Evolutionary conservation across 768 basidiomycete species (phyloP), one percentile per base, ranked within the genome.

Genomic region (Tulasnella sp.): DNA sequence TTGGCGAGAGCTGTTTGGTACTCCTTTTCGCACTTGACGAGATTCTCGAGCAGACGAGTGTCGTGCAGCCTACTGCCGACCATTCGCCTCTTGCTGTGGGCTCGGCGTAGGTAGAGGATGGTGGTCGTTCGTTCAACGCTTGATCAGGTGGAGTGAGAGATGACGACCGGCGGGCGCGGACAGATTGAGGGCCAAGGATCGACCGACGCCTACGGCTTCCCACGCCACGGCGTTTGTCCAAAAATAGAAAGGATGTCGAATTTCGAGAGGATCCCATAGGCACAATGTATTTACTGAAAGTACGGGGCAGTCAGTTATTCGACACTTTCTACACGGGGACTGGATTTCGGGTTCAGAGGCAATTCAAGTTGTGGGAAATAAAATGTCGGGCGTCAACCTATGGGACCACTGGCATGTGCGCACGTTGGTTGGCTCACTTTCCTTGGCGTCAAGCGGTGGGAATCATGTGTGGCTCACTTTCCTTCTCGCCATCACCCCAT

Each of bases 21-120:
- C 42, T 91, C 91, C 80, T 91, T 92, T 82, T 93, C 92, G 78
- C 89, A 86, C 7, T 84, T 82, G 70, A 93, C 85, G 38, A 94
- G 87, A 80, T 91, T 90, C 2, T 85, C 83, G 75, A 94, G 87
- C 19, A 94, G 86, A 29, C 92, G 88, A 42, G 90, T 89, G 85
- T 93, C 92, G 12, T 90, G 84, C n/a, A 88, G 84, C 34, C 91
- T 86, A 58, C 54, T 58, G 81, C 91, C 91, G 70, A 91, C 89
- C 91, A 92, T 92, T 37, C 71, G 54, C 54, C 54, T 58, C 54
- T 58, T 58, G 54, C 19, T 58, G 6, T 58, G 54, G 54, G 54
- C 22, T 25, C 25, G 54, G 54, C 22, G 54, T 29, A 58, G 25
- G n/a, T 8, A 2, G 54, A 58, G 29, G 54, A 58, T 58, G 54